A percentile compares a stretch with the other conserved stretches of the same genome.
Conservation (phyloP, 2,329 filamentous ascomycete genomes). For the Cadophora luteo-olivacea region DNA sequence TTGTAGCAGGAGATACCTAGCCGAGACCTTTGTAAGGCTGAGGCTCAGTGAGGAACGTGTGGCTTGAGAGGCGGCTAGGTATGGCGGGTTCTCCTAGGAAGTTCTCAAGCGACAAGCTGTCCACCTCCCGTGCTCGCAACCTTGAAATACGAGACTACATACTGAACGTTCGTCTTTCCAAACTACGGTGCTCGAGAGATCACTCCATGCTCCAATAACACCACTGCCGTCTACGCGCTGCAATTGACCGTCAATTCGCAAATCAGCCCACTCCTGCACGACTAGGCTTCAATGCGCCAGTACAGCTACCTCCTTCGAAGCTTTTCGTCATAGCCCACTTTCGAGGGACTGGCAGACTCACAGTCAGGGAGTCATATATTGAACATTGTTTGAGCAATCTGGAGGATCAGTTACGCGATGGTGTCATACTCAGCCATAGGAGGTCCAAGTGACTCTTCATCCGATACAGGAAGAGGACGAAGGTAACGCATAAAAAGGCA, state of each 20-base stretch:
- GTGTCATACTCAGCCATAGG: conserved; percentile 40
- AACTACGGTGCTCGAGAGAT: not conserved
- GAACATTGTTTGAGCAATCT: not conserved
- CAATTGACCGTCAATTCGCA: not conserved
- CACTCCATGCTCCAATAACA: not conserved
- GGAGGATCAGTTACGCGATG: conserved; percentile 30
- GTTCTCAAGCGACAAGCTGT: conserved; percentile 12
- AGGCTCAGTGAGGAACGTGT: conserved; percentile 17
- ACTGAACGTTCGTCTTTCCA: not conserved
- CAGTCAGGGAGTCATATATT: not conserved
- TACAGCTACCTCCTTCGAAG: not conserved
- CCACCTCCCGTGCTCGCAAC: conserved; percentile 2
- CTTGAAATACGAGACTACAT: not conserved
- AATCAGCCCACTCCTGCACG: not conserved
- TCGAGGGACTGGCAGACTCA: conserved; percentile 1
- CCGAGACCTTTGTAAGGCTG: conserved; percentile 18
- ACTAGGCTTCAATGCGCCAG: conserved; percentile 7
- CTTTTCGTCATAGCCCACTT: conserved; percentile 6
- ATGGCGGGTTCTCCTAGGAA: not conserved
- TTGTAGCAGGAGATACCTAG: not conserved
- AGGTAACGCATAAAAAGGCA: conserved; percentile 30
- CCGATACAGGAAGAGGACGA: conserved; percentile 39
- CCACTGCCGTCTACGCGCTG: not conserved
- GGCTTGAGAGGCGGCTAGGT: conserved; percentile 8
- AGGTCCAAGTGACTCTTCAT: conserved; percentile 33